Evolutionary conservation across 1,139 yeast genomes (phyloP).

Genomic region (Taiozyma onychis): DNA sequence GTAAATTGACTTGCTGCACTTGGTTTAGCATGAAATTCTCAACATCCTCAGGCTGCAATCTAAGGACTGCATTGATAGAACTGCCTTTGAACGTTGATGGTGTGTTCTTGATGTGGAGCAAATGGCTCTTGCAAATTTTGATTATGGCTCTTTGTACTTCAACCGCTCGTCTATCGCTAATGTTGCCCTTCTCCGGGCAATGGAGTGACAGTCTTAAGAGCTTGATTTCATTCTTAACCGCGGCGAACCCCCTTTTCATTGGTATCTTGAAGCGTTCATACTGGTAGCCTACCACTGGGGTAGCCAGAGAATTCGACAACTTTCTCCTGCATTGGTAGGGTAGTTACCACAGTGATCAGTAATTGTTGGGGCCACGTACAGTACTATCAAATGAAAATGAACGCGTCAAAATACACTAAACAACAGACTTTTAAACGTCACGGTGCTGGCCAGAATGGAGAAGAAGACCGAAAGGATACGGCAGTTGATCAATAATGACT

Average conservation of each 20-base stretch:
- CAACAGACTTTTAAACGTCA: neutral
- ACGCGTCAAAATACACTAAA: neutral
- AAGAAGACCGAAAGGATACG: slow-evolving; percentile 4
- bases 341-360: neutral
- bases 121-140: slow-evolving; percentile 2
- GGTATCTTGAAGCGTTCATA: neutral
- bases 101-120: neutral
- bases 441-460: neutral
- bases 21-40: slow-evolving; percentile 1
- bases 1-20: neutral
- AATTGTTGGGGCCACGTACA: neutral
- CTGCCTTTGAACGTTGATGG: neutral
- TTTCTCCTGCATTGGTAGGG: too few relatives aligned
- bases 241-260: neutral
- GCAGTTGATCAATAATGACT: neutral
- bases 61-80: slow-evolving; percentile 1
- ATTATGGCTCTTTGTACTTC: slow-evolving; percentile 2
- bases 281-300: neutral
- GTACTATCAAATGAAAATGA: neutral
- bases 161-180: neutral
- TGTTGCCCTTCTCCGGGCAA: neutral
- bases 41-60: neutral
- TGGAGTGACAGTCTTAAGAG: neutral
- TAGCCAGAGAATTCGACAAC: neutral
- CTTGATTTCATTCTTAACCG: neutral